A percentile compares a stretch with the other conserved stretches of the same genome.
phyloP scores from a whole-genome alignment of 257 asterid genomes.

The Ajuga chamaepitys region DNA sequence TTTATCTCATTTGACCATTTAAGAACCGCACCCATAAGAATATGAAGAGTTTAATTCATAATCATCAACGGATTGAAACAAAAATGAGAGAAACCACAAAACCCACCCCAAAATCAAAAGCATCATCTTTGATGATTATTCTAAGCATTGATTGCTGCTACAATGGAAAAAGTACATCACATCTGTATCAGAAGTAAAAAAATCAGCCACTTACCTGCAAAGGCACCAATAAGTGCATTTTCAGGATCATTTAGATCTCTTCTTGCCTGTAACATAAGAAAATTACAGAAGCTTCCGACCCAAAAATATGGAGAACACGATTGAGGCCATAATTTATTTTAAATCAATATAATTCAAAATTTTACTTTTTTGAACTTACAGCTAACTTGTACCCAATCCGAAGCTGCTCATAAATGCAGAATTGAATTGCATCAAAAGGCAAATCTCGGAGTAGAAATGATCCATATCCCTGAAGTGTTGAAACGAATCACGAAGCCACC shows the following conservation, averaged over 20 bases:
- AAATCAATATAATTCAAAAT: neutral
- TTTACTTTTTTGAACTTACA: slow-evolving; percentile 29
- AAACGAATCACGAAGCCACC: neutral
- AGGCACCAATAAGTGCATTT: slow-evolving; percentile 64
- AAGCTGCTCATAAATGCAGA: slow-evolving; percentile 67
- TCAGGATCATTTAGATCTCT: slow-evolving; percentile 61
- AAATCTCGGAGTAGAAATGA: slow-evolving; percentile 66
- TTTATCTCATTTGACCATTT: too few relatives aligned
- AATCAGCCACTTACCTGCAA: slow-evolving; percentile 43
- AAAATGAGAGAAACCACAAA: neutral
- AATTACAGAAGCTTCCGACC: neutral
- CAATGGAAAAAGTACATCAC: too few relatives aligned
- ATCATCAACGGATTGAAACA: too few relatives aligned
- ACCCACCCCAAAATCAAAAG: neutral
- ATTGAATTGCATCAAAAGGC: slow-evolving; percentile 73
- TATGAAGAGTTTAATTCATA: neutral
- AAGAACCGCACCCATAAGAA: too few relatives aligned
- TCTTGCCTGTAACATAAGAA: slow-evolving; percentile 38
- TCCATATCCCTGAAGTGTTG: slow-evolving; percentile 46
- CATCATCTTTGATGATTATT: too few relatives aligned
- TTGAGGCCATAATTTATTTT: too few relatives aligned
- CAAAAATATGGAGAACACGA: neutral
- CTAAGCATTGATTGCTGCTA: too few relatives aligned
- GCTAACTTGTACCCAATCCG: slow-evolving; percentile 58
- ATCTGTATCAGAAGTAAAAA: neutral